These are phyloP conservation scores for Daldinia decipiens DNA, from an alignment of 495 filamentous ascomycete genomes.

Conservation along the genomic window DNA sequence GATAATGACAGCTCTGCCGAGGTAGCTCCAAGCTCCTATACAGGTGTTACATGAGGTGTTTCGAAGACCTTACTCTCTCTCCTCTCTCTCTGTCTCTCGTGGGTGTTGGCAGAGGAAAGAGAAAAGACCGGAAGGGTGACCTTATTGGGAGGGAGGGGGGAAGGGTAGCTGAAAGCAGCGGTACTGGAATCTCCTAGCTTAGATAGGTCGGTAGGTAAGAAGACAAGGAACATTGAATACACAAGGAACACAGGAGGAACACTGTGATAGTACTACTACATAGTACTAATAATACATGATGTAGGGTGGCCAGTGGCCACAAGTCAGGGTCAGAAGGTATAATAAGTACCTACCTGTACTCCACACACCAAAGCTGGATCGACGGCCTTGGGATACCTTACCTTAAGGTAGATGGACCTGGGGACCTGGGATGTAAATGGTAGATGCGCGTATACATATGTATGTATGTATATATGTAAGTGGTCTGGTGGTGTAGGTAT, in stretches of 20 bases:
- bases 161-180: constrained; percentile 43
- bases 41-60: constrained; percentile 61
- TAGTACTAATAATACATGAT: neutral
- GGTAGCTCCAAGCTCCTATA: constrained; percentile 46
- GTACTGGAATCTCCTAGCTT: constrained; percentile 41
- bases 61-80: constrained; percentile 51
- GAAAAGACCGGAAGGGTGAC: constrained; percentile 46
- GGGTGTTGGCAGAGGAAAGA: constrained; percentile 40
- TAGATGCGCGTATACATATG: neutral
- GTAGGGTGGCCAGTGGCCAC: constrained; percentile 28
- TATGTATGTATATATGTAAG: constrained; percentile 23
- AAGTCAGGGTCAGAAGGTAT: constrained; percentile 11
- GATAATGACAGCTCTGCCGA: constrained; percentile 39
- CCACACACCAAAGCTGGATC: no score
- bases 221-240: constrained; percentile 1
- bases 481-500: constrained; percentile 2
- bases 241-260: constrained; percentile 5
- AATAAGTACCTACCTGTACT: neutral
- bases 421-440: neutral
- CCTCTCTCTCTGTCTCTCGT: constrained; percentile 40
- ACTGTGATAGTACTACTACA: no score
- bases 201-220: constrained; percentile 30
- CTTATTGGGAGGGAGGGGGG: constrained; percentile 50
- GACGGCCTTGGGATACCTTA: neutral
- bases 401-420: neutral